Conservation (phyloP, 192 early-diverging fungal species). For the Entrophospora sp. region DNA sequence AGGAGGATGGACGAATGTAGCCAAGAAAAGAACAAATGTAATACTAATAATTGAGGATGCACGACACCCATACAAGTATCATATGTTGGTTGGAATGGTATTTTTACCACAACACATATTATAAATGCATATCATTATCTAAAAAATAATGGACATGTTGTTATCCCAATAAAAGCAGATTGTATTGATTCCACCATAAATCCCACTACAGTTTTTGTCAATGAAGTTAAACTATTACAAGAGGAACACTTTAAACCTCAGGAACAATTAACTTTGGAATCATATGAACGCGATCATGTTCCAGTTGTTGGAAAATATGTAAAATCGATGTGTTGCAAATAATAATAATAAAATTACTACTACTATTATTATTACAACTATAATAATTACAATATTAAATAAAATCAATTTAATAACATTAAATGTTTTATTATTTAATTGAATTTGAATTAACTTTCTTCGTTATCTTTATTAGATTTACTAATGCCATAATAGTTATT, state of each 20-base stretch:
- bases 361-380: too few species aligned
- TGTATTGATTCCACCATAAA: slow-evolving; percentile 99
- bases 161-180: slow-evolving; percentile 99
- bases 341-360: too few species aligned
- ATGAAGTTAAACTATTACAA: slow-evolving; percentile 94
- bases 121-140: slow-evolving; percentile 97
- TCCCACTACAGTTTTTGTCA: slow-evolving; percentile 91
- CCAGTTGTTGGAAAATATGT: slow-evolving; percentile 87
- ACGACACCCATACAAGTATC: slow-evolving; percentile 99
- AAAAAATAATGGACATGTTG: slow-evolving; percentile 94
- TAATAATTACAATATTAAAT: too few species aligned
- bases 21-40: slow-evolving; percentile 99
- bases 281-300: slow-evolving; percentile 98
- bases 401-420: too few species aligned
- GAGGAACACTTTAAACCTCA: slow-evolving; percentile 82
- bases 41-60: slow-evolving; percentile 99
- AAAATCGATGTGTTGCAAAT: too few species aligned
- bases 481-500: too few species aligned
- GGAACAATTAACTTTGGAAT: slow-evolving; percentile 95
- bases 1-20: slow-evolving; percentile 98
- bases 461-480: too few species aligned
- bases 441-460: too few species aligned
- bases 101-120: slow-evolving; percentile 97
- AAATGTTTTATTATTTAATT: too few species aligned
- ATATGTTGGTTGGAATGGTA: slow-evolving; percentile 97